Conservation (phyloP, 2,329 filamentous ascomycete species). For the Rasamsonia emersonii region DNA sequence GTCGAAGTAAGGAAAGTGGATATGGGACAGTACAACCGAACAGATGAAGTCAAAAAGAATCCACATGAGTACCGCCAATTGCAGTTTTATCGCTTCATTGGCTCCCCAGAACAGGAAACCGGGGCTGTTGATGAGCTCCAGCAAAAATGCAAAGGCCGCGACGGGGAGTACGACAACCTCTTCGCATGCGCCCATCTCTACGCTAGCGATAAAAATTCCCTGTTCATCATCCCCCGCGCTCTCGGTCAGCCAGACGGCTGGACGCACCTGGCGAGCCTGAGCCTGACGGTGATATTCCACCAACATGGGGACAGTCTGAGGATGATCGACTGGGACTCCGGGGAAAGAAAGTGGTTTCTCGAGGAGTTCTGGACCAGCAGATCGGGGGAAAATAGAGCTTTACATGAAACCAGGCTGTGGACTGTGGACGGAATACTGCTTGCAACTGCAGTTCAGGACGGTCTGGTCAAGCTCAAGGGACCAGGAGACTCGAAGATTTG, state of each 20-base stretch:
- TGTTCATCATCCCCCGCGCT: conserved; percentile 45
- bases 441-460: conserved; percentile 43
- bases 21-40: conserved; percentile 42
- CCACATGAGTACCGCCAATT: conserved; percentile 35
- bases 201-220: conserved; percentile 47
- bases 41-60: conserved; percentile 15
- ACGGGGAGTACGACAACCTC: conserved; percentile 40
- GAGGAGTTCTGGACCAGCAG: conserved; percentile 42
- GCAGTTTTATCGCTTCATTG: conserved; percentile 39
- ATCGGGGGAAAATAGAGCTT: conserved; percentile 36
- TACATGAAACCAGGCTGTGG: conserved; percentile 42
- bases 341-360: conserved; percentile 35
- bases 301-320: conserved; percentile 29
- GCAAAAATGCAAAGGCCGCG: conserved; percentile 16
- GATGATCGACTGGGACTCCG: conserved; percentile 31
- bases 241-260: conserved; percentile 34
- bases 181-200: conserved; percentile 52
- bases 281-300: conserved; percentile 43
- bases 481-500: too few species aligned
- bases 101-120: conserved; percentile 27
- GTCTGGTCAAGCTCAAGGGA: conserved; percentile 32
- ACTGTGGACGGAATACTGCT: conserved; percentile 35
- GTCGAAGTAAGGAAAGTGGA: conserved; percentile 45
- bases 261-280: conserved; percentile 39
- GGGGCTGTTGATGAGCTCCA: conserved; percentile 11